phyloP scores from a whole-genome alignment of 2,329 filamentous ascomycete genomes.

The Aureobasidium sp. region DNA sequence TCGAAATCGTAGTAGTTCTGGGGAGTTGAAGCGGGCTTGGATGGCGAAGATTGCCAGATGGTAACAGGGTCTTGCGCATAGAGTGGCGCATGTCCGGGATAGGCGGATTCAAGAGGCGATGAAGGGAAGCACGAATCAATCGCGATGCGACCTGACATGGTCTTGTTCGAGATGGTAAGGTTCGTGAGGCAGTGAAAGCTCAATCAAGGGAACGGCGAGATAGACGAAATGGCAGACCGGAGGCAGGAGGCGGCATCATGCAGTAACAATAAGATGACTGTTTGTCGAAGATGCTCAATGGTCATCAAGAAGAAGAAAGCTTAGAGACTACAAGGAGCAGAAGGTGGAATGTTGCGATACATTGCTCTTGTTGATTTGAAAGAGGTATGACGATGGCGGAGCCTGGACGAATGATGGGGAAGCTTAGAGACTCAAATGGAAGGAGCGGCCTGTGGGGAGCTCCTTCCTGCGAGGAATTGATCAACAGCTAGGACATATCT shows the following conservation, averaged over 20 bases:
- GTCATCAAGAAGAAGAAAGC: not conserved
- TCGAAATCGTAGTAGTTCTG: constrained; percentile 24
- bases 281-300: not conserved
- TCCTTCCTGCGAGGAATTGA: not conserved
- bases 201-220: not conserved
- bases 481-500: not conserved
- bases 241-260: constrained; percentile 8
- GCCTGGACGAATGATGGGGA: constrained; percentile 6
- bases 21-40: not conserved
- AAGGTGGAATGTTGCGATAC: not conserved
- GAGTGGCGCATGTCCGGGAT: not conserved
- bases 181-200: not conserved
- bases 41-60: constrained; percentile 2
- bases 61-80: not conserved
- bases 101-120: not conserved
- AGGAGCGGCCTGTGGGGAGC: not conserved
- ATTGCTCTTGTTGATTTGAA: not conserved
- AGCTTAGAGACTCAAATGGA: not conserved
- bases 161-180: not conserved
- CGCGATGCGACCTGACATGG: not conserved
- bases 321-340: not conserved
- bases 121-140: not conserved
- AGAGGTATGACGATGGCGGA: not conserved
- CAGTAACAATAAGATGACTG: not conserved
- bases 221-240: not conserved